A percentile compares a stretch with the other conserved stretches of the same genome.
Evolutionary conservation across 177 flowering plant genomes (phyloP).

Genomic region (Vitis hybrid): DNA sequence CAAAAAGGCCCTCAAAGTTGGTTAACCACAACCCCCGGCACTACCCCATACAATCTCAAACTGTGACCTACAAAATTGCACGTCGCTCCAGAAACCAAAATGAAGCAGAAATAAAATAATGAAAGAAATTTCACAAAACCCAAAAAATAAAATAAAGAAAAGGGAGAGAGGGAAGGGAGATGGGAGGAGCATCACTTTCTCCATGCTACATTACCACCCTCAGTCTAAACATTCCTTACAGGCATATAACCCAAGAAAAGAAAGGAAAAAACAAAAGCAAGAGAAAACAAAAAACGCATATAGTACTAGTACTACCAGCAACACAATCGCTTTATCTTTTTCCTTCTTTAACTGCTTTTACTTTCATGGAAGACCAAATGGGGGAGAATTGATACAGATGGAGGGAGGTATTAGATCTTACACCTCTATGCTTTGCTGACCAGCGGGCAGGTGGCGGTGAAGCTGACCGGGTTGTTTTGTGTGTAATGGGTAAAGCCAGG

Average conservation of each 20-base stretch:
- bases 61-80: constrained; percentile 5
- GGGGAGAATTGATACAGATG: constrained; percentile 16
- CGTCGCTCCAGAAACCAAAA: constrained; percentile 17
- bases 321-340: constrained; percentile 32
- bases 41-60: background rate
- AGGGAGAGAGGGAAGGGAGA: background rate
- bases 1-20: constrained; percentile 9
- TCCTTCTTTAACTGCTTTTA: constrained; percentile 33
- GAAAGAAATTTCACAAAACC: constrained; percentile 6
- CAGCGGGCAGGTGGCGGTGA: constrained; percentile 21
- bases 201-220: constrained; percentile 2
- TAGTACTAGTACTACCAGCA: constrained; percentile 7
- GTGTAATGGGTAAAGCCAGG: constrained; percentile 9
- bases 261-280: constrained; percentile 10
- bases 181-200: constrained; percentile 16
- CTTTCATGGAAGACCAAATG: constrained; percentile 38
- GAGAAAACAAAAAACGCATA: background rate
- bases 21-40: constrained; percentile 11
- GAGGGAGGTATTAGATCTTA: constrained; percentile 11
- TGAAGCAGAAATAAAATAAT: constrained; percentile 3
- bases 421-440: constrained; percentile 29
- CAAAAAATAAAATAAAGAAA: constrained; percentile 7
- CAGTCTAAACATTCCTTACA: constrained; percentile 16
- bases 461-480: constrained; percentile 25
- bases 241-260: constrained; percentile 17